Base-by-base conservation (phyloP, 2,329 filamentous ascomycete genomes). In the Trichoderma aggressivum region DNA sequence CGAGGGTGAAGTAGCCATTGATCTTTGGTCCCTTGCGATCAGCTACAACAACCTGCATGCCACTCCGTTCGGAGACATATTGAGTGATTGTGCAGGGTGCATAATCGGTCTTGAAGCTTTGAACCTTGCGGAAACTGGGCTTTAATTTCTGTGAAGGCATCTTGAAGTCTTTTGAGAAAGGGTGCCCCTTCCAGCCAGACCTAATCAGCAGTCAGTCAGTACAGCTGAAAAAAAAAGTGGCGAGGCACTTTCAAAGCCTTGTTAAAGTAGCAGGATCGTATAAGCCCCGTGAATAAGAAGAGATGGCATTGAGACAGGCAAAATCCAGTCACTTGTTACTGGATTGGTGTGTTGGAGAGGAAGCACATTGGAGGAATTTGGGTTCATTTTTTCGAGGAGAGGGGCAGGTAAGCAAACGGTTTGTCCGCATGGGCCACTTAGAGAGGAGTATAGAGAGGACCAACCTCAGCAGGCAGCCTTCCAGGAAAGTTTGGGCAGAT, bases 11-110 rank as follows among this genome's bases (percentile, higher is more conserved):
- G 82, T 97, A 97, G 39, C 96, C 96, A 75, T 93, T 92, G 73
- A 98, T 88, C 81, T 98, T 98, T n/a, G 96, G 96, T 0, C 96
- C 95, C 79, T 96, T 90, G 76, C 94, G 91, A 79, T 98, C 92
- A 75, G 97, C 94, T 63, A 98, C 93, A 53, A 97, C 90, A 39
- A 97, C 92, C 75, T 94, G 91, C 93, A 99, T 96, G 66, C 96
- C 96, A 73, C 95, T 99, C 74, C 94, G 88, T 76, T 94, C 90
- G 7, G 96, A 99, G 78, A 97, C 94, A 92, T 99, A 99, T 80
- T 98, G 94, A 26, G 94, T 95, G 81, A 99, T 92, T 70, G 87
- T 89, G 74, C 92, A 92, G 12, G 94, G 92, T 14, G 94, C 94
- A 84, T 98, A 99, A 79, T 98, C 93, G 8, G 93, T 91, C 75